Evolutionary conservation across 306 rosid species (phyloP).

Genomic region (Hippophae rhamnoides): DNA sequence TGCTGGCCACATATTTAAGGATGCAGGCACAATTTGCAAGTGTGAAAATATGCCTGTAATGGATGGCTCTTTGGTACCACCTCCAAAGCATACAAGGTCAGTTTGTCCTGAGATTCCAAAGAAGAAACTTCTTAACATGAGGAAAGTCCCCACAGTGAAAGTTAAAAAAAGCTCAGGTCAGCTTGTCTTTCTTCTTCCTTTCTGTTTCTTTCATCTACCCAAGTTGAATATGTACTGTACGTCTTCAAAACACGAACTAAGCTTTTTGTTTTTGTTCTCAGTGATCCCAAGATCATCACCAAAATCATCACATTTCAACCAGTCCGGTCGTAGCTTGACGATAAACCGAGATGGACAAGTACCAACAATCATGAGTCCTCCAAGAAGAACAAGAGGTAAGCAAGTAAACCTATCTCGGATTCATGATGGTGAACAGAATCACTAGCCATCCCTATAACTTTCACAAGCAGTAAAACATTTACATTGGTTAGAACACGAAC

Average conservation of each 20-base stretch:
- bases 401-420: slow-evolving; percentile 24
- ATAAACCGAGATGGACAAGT: slow-evolving; percentile 21
- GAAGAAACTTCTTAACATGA: slow-evolving; percentile 24
- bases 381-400: slow-evolving; percentile 29
- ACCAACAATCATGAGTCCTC: slow-evolving; percentile 18
- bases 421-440: background rate
- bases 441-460: too few relatives aligned
- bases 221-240: background rate
- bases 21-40: slow-evolving; percentile 8
- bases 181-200: background rate
- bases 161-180: slow-evolving; percentile 51
- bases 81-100: slow-evolving; percentile 27
- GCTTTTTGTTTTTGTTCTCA: slow-evolving; percentile 12
- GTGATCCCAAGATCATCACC: slow-evolving; percentile 13
- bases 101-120: slow-evolving; percentile 27
- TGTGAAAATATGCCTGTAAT: slow-evolving; percentile 21
- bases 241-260: background rate
- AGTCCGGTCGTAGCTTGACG: slow-evolving; percentile 24
- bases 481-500: too few relatives aligned
- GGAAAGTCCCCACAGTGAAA: slow-evolving; percentile 19
- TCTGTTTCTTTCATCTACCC: background rate
- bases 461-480: too few relatives aligned
- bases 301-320: slow-evolving; percentile 13
- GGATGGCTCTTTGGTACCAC: slow-evolving; percentile 32
- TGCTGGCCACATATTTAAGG: slow-evolving; percentile 15